Evolutionary conservation across 2,329 filamentous ascomycete species (phyloP), one percentile per base, ranked within the genome.

Genomic region (Colletotrichum kahawae): DNA sequence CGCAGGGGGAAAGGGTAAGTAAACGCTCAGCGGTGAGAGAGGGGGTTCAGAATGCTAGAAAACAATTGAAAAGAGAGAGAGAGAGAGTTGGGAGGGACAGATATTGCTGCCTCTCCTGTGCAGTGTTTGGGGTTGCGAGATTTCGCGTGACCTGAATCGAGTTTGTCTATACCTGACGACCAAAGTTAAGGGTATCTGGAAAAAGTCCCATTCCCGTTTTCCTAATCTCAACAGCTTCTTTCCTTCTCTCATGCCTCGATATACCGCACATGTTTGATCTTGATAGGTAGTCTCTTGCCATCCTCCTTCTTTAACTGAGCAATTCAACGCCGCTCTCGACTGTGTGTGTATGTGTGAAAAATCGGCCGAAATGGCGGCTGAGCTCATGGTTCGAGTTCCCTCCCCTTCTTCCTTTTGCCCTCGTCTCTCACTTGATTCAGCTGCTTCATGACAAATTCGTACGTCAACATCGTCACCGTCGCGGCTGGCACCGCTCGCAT

Each of bases 381-480:
- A 56, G 43, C 18, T 76, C 74, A 76, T 59, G 71, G 65, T 9
- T 76, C 66, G 33, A 66, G 29, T 29, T 63, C 72, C 31, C 63
- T 73, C 18, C 27, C 77, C 56, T 82, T 71, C 77, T 84, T 86
- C 38, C 80, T 80, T 66, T 79, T 81, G 64, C 86, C 87, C 16
- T 86, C 83, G 4, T 80, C 77, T 78, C 86, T 86, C 33, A 83
- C 81, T 71, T 84, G 82, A 76, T 89, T 89, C 24, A 92, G 83
- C 70, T 85, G 82, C 67, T 87, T 85, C 90, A 92, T 92, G 65
- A 89, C 86, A 79, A 93, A 97, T 85, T 99, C 97, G 82, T 98
- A 99, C 14, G 96, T 98, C 82, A 98, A 89, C 93, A 99, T 97
- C 4, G 97, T 99, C 31, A 98, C 98, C 81, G 98, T 98, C 24